A percentile compares a stretch with the other conserved stretches of the same genome.
These are phyloP conservation scores for Chenopodium suecicum DNA, from an alignment of 148 eudicot species.

Conservation along the genomic window DNA sequence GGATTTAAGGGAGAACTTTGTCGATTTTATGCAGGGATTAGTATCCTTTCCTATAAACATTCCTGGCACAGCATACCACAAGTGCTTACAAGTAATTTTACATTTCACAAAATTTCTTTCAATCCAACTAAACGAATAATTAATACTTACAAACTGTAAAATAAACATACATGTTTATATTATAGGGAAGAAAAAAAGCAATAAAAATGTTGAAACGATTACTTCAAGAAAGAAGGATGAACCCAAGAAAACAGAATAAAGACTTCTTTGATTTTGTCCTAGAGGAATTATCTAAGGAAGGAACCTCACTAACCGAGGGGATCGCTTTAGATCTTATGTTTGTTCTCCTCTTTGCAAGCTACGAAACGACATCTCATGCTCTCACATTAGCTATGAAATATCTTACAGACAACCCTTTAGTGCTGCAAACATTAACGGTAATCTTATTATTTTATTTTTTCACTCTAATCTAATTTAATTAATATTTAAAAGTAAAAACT, in stretches of 20 bases:
- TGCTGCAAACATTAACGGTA: constrained; percentile 61
- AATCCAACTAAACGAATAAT: not conserved
- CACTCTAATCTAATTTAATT: no score
- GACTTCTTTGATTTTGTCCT: constrained; percentile 91
- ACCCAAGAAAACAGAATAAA: constrained; percentile 46
- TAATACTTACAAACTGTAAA: no score
- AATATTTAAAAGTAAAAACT: no score
- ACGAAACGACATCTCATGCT: constrained; percentile 83
- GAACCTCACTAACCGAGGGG: constrained; percentile 67
- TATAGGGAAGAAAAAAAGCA: constrained; percentile 84
- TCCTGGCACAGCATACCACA: constrained; percentile 80
- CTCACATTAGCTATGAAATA: constrained; percentile 72
- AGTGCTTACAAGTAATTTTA: constrained; percentile 61
- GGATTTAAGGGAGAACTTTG: constrained; percentile 60
- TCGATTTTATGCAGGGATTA: constrained; percentile 65
- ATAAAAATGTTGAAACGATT: constrained; percentile 72
- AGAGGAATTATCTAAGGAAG: constrained; percentile 61
- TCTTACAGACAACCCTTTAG: constrained; percentile 69
- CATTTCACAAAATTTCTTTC: not conserved
- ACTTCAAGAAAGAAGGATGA: constrained; percentile 72
- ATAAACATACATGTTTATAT: not conserved
- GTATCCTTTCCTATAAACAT: constrained; percentile 74
- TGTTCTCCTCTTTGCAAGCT: constrained; percentile 90
- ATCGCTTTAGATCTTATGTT: constrained; percentile 92
- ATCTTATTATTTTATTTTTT: not conserved